These are phyloP conservation scores for Colletotrichum caudatum DNA, from an alignment of 2,329 filamentous ascomycete genomes.

Conservation along the genomic window DNA sequence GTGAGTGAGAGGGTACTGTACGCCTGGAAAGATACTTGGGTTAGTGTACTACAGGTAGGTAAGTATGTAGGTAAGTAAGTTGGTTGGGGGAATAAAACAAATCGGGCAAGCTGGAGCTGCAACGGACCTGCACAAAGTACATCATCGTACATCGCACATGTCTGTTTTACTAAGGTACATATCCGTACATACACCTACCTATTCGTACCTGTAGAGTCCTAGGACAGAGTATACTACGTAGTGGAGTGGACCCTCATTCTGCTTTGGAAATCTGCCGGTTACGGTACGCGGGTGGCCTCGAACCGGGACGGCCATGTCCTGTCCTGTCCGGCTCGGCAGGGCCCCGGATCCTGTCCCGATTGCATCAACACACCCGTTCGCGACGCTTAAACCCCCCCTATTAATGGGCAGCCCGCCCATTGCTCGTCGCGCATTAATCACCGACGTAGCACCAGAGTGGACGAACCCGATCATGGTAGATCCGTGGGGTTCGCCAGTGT, in stretches of 20 bases:
- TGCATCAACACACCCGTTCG: not conserved
- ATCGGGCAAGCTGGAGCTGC: not conserved
- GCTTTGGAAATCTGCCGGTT: not conserved
- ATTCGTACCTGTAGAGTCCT: too few relatives aligned
- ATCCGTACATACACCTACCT: too few relatives aligned
- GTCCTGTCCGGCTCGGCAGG: constrained; percentile 26
- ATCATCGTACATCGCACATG: too few relatives aligned
- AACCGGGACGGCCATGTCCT: not conserved
- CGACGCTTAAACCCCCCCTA: not conserved
- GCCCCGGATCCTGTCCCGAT: constrained; percentile 7
- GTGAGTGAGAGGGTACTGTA: too few relatives aligned
- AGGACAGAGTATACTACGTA: too few relatives aligned
- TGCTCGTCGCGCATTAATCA: constrained; percentile 25
- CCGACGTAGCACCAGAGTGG: not conserved
- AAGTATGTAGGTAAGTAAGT: not conserved
- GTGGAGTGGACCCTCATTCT: not conserved
- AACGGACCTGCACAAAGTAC: too few relatives aligned
- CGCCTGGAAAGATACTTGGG: too few relatives aligned
- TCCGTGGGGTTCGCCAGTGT: constrained; percentile 13
- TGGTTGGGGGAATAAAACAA: not conserved
- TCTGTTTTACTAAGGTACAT: too few relatives aligned
- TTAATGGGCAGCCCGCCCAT: not conserved
- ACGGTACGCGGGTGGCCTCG: constrained; percentile 11
- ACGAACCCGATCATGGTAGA: constrained; percentile 12
- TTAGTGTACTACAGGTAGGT: too few relatives aligned